Evolutionary conservation across 2,329 filamentous ascomycete genomes (phyloP).

Genomic region (Nothopassalora personata): DNA sequence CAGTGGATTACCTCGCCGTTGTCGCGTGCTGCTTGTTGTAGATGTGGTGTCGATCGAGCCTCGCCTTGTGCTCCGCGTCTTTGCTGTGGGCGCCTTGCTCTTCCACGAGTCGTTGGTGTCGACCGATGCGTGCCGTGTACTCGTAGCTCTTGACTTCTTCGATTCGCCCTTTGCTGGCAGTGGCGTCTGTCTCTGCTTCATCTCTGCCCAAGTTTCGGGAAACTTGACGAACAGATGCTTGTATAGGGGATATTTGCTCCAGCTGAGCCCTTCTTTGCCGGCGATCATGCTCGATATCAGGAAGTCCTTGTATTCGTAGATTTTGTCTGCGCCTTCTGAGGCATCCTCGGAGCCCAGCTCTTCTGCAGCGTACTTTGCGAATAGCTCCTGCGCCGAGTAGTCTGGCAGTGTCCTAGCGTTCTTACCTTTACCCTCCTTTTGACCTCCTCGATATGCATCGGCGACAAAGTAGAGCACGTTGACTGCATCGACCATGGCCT

Average conservation of each 20-base stretch:
- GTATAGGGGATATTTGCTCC: conserved; percentile 41
- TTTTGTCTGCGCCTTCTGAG: conserved; percentile 19
- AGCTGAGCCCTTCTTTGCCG: conserved; percentile 40
- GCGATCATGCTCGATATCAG: conserved; percentile 43
- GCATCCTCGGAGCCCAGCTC: conserved; percentile 21
- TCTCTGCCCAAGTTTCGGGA: conserved; percentile 24
- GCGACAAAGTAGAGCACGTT: conserved; percentile 59
- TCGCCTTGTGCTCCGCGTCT: conserved; percentile 11
- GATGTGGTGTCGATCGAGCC: conserved; percentile 17
- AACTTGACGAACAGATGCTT: conserved; percentile 37
- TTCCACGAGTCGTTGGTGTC: conserved; percentile 4
- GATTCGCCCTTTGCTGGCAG: neutral
- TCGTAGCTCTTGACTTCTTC: neutral
- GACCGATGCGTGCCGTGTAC: conserved; percentile 10
- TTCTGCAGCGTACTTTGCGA: conserved; percentile 32
- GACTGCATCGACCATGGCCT: conserved; percentile 59
- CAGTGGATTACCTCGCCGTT: conserved; percentile 20
- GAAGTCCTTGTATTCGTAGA: conserved; percentile 36
- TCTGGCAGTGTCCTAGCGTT: conserved; percentile 23
- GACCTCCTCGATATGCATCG: conserved; percentile 46
- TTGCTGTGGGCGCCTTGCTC: neutral
- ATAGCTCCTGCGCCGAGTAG: conserved; percentile 37
- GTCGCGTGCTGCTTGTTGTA: conserved; percentile 20
- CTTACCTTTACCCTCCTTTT: conserved; percentile 34
- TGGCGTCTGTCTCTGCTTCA: conserved; percentile 5